Conservation (phyloP, 2,329 filamentous ascomycete genomes). For the Cercospora sesami region DNA sequence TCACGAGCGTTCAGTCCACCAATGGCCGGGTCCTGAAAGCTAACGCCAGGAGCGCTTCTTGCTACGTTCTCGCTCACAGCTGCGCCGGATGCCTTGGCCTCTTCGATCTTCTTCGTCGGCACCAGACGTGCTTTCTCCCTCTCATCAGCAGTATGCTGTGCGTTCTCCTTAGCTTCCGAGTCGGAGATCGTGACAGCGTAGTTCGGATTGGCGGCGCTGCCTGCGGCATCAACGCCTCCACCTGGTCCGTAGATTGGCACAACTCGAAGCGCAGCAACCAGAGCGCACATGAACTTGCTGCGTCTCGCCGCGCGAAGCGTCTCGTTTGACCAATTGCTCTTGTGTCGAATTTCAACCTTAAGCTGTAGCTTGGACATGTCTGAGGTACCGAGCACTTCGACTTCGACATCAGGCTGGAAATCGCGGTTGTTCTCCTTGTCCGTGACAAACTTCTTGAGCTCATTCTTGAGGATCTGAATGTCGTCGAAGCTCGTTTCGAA, state of each 20-base stretch:
- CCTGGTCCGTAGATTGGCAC: conserved; percentile 83
- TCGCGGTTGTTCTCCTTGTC: conserved; percentile 84
- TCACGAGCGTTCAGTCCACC: conserved; percentile 47
- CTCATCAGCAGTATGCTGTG: conserved; percentile 57
- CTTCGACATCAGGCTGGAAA: conserved; percentile 79
- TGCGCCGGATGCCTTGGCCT: conserved; percentile 27
- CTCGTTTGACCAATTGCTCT: conserved; percentile 68
- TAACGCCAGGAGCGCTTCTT: conserved; percentile 20
- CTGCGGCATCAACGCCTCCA: conserved; percentile 65
- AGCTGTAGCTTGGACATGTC: conserved; percentile 87
- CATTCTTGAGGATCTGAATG: conserved; percentile 76
- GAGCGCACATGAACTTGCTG: conserved; percentile 95
- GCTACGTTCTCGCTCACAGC: conserved; percentile 22
- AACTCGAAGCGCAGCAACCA: conserved; percentile 80
- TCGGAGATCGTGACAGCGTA: conserved; percentile 79
- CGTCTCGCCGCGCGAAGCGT: conserved; percentile 74
- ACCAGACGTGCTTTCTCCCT: conserved; percentile 59
- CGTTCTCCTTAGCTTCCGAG: conserved; percentile 61
- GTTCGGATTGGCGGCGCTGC: conserved; percentile 66
- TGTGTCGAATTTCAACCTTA: conserved; percentile 82
- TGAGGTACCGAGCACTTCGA: conserved; percentile 75
- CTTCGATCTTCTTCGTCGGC: conserved; percentile 46
- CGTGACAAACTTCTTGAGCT: conserved; percentile 82
- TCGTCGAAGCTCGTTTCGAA: conserved; percentile 90
- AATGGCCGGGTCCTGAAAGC: conserved; percentile 37